Base-by-base conservation (phyloP, 176 grass and related monocot species). In the Musa troglodytarum region DNA sequence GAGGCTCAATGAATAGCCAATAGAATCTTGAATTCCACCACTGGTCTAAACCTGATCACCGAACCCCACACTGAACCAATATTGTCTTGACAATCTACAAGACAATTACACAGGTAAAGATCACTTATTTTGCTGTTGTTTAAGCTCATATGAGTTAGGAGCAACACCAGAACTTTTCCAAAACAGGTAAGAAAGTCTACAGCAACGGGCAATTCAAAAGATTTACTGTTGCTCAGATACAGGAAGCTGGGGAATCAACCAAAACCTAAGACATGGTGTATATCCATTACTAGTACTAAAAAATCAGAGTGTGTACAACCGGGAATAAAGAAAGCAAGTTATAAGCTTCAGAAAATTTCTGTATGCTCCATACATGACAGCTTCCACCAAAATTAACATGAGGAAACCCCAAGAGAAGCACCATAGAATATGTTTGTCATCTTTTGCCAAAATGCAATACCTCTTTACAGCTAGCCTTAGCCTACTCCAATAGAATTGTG, bases 291-390 rank as follows among this genome's bases (percentile, higher is more conserved):
- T 43, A 43, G 34, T 43, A 26, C 0, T 6, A 26, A 73, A 29
- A 28, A 34, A 34, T 24, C 51, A 54, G 19, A 68, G 59, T 1
- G 34, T 70, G 49, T 82, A 16, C 26, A 68, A 11, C 8, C 23
- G 49, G 81, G 29, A 77, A 86, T 6, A 86, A 55, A 1, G 51
- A 2, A 85, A 58, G 52, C 43, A 73, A 72, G 6, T 12, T 63
- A 4, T 73, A 73, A 23, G 0, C 63, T 19, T 13, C 13, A 1
- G 19, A 20, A 21, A 19, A 8, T 24, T n/a, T 13, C 11, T 57
- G 10, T 34, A 34, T 34, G 29, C 0, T 34, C 29, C 29, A 34
- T 3, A 34, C 2, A 34, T 4, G 29, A 34, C 29, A 34, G 29
- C 29, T 34, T 34, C 29, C 29, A 34, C 29, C 29, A 34, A 34